Evolutionary conservation across 2,329 filamentous ascomycete species (phyloP).

Genomic region (Colletotrichum sp.): DNA sequence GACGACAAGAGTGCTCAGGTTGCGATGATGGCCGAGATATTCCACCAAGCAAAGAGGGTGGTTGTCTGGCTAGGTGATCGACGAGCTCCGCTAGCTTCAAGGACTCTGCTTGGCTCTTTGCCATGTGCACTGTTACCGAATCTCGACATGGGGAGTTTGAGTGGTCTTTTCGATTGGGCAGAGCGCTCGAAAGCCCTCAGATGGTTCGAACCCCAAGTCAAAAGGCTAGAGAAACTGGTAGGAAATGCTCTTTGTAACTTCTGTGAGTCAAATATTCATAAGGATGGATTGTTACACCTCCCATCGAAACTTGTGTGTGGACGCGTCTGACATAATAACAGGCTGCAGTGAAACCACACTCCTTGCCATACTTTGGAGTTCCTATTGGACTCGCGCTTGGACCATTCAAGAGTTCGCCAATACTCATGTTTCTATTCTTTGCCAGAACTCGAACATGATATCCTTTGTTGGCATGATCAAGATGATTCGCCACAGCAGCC

Average conservation of each 20-base stretch:
- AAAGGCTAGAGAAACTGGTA: no score
- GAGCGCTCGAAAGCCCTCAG: no score
- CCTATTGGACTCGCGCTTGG: background rate
- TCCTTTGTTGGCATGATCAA: accelerated
- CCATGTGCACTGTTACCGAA: no score
- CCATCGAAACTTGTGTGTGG: no score
- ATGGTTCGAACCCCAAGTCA: no score
- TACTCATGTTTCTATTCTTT: background rate
- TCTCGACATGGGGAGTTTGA: no score
- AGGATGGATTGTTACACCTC: no score
- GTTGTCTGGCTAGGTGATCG: background rate
- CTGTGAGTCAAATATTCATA: no score
- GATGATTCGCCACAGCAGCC: background rate
- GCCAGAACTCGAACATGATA: accelerated
- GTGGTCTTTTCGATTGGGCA: no score
- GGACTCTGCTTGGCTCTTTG: accelerated
- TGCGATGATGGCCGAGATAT: background rate
- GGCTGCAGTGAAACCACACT: background rate
- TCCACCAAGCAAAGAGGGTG: accelerated
- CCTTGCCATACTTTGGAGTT: background rate
- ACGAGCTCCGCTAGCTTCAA: accelerated
- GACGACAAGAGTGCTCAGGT: background rate
- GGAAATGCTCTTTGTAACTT: no score
- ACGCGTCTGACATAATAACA: background rate
- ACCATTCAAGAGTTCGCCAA: background rate